Evolutionary conservation across 352 stramenopile species (phyloP), one percentile per base, ranked within the genome.

Genomic region (Phytophthora nicotianae): DNA sequence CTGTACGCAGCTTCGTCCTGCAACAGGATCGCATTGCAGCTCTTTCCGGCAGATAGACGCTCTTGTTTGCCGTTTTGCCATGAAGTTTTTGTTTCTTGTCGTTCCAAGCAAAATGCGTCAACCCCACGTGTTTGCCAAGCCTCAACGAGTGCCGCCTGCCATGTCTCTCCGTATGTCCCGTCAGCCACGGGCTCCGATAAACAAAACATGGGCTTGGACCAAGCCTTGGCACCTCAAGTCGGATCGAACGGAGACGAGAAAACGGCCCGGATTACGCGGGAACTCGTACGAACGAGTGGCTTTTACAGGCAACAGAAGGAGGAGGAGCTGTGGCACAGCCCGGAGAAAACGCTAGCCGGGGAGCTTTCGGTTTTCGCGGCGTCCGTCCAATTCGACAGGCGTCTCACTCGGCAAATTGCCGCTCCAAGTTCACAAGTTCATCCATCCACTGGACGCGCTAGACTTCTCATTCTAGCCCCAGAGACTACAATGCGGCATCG

Each of bases 401-500:
- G 13, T 21, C 21, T 62, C 51, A 67, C 23, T 88, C 66, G 43
- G 46, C 64, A 40, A 76, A 67, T 19, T 60, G 49, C n/a, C 60
- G 72, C 20, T 75, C 72, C 52, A 65, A 78, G 19, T 75, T 61
- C 50, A 70, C 55, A 19, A 66, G 16, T 26, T 8, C 55, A 61
- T 5, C 11, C 55, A 61, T 5, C 72, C 67, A 70, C 62, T 62
- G 8, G 74, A 76, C 16, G 68, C 63, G 21, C 19, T 45, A 45
- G 19, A 24, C 17, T 17, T 8, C 19, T 4, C n/a, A 17, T 32
- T 16, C 41, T 32, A 48, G 20, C 13, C 21, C 41, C 20, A 48
- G 41, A 10, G 16, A 32, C 2, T 19, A 45, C 23, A 4, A 68
- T 68, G 60, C 27, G 20, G 52, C 6, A 49, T 62, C 35, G 52